Conservation (phyloP, 257 asterid species). For the Ilex aquifolium region DNA sequence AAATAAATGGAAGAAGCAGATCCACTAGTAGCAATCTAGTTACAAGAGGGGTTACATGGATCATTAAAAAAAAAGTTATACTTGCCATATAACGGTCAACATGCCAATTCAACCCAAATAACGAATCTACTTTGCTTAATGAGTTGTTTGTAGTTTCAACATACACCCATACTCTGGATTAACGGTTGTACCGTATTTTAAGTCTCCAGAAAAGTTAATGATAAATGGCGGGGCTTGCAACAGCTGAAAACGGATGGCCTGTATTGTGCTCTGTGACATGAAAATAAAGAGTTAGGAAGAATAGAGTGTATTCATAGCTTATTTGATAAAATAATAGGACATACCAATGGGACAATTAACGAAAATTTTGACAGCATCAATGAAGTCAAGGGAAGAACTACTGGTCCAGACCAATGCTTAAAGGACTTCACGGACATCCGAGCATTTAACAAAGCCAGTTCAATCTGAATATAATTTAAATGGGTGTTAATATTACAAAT, state of each 20-base stretch:
- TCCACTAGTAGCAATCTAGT: neutral
- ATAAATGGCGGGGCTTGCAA: conserved; percentile 75
- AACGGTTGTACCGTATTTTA: conserved; percentile 61
- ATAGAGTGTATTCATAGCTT: conserved; percentile 14
- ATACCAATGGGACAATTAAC: conserved; percentile 80
- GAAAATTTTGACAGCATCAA: conserved; percentile 81
- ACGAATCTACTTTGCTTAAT: no score
- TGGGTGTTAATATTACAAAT: conserved; percentile 6
- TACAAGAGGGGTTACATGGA: no score
- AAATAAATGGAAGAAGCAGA: neutral
- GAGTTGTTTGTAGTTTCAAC: no score
- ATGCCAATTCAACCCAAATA: no score
- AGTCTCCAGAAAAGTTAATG: conserved; percentile 79
- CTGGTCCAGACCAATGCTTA: conserved; percentile 60
- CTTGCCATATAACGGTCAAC: no score
- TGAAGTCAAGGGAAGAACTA: conserved; percentile 46
- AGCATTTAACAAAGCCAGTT: conserved; percentile 74
- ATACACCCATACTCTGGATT: neutral
- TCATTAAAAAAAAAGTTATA: no score
- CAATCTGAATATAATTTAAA: conserved; percentile 38
- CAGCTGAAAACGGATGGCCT: conserved; percentile 80
- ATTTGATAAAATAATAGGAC: conserved; percentile 14
- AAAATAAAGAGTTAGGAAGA: conserved; percentile 11
- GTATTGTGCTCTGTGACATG: conserved; percentile 57
- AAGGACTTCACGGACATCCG: conserved; percentile 74